phyloP scores from a whole-genome alignment of 2,329 filamentous ascomycete species.

The Trichocomaceae sp. region DNA sequence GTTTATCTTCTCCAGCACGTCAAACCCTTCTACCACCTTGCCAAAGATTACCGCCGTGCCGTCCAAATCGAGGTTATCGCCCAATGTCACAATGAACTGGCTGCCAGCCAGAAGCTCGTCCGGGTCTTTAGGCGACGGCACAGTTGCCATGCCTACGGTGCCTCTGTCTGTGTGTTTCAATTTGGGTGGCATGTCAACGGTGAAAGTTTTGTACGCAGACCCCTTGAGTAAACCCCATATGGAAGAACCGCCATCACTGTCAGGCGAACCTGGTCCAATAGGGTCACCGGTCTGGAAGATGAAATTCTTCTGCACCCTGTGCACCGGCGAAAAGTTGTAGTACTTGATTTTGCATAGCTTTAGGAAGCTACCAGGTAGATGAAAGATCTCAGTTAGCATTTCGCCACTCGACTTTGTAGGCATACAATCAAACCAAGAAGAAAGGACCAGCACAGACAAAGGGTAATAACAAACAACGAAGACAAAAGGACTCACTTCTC shows the following conservation, averaged over 20 bases:
- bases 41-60: constrained; percentile 93
- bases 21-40: constrained; percentile 92
- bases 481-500: constrained; percentile 62
- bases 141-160: constrained; percentile 97
- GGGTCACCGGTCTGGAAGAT: constrained; percentile 96
- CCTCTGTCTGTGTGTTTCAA: constrained; percentile 83
- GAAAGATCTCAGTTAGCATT: constrained; percentile 49
- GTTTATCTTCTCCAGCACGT: constrained; percentile 89
- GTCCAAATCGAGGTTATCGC: constrained; percentile 86
- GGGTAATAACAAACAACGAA: not conserved
- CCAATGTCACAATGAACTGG: constrained; percentile 89
- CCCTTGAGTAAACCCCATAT: constrained; percentile 81
- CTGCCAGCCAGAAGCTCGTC: constrained; percentile 78
- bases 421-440: constrained; percentile 9
- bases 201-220: constrained; percentile 67
- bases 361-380: constrained; percentile 62
- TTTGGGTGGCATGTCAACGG: constrained; percentile 77
- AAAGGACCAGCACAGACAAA: constrained; percentile 4
- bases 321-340: constrained; percentile 93
- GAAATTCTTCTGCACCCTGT: constrained; percentile 89
- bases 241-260: constrained; percentile 86
- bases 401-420: constrained; percentile 42
- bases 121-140: constrained; percentile 65
- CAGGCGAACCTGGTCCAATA: constrained; percentile 72
- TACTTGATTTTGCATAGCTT: constrained; percentile 99